Conservation (phyloP, 129 eudicot species). For the Artemisia argyi region DNA sequence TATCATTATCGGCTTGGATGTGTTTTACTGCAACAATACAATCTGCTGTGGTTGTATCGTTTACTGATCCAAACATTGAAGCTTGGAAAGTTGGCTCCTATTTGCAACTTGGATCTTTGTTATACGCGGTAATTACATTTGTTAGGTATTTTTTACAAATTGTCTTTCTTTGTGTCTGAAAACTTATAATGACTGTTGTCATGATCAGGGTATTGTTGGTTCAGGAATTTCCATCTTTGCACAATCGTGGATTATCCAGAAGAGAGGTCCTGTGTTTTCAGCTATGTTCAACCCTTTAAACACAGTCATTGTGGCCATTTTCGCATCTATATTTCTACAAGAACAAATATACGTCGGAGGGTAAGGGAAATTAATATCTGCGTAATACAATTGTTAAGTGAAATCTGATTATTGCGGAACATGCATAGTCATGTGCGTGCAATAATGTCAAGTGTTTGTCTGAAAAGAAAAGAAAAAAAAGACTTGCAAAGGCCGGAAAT, state of each 20-base stretch:
- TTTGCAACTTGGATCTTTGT: constrained; percentile 52
- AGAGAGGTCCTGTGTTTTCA: constrained; percentile 77
- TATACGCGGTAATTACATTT: constrained; percentile 52
- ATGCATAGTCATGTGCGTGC: neutral
- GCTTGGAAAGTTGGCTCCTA: constrained; percentile 63
- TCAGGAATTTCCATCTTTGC: constrained; percentile 73
- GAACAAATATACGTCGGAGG: constrained; percentile 72
- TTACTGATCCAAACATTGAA: constrained; percentile 49
- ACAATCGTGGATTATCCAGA: constrained; percentile 82
- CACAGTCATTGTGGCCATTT: constrained; percentile 68
- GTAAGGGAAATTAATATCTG: constrained; percentile 17
- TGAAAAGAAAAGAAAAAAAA: neutral
- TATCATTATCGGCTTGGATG: constrained; percentile 78
- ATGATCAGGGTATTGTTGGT: constrained; percentile 55
- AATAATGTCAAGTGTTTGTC: neutral
- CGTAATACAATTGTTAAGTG: too few species aligned
- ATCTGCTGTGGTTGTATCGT: constrained; percentile 49
- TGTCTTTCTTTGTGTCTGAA: neutral
- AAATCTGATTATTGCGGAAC: too few species aligned
- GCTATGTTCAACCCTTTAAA: constrained; percentile 83
- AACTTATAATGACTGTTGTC: neutral
- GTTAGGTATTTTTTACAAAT: neutral
- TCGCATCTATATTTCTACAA: constrained; percentile 55
- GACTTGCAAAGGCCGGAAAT: too few species aligned
- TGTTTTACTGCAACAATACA: constrained; percentile 63